Evolutionary conservation across 2,329 filamentous ascomycete genomes (phyloP).

Genomic region (Coniochaeta sp.): DNA sequence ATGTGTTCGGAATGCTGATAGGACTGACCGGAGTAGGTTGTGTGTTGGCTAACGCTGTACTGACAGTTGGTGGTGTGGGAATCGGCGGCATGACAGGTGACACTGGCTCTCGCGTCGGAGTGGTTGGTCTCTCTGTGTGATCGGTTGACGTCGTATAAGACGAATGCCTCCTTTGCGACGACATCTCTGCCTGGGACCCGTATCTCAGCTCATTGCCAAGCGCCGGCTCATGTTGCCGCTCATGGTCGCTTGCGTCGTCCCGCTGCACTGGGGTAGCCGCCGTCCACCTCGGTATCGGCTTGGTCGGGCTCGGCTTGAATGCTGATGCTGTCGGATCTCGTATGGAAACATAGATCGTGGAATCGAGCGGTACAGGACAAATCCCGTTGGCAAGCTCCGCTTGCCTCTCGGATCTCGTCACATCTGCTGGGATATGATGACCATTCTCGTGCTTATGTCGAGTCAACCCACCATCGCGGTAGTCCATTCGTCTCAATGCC

Average conservation of each 20-base stretch:
- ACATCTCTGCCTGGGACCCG: not conserved
- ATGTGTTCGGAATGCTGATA: not conserved
- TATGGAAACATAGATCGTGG: slow-evolving; percentile 40
- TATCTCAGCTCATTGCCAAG: not conserved
- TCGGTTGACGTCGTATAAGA: not conserved
- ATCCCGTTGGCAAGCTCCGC: slow-evolving; percentile 3
- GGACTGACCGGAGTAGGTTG: not conserved
- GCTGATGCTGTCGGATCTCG: slow-evolving; percentile 36
- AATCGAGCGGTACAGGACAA: slow-evolving; percentile 17
- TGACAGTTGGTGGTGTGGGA: not conserved
- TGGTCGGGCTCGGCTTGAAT: slow-evolving; percentile 40
- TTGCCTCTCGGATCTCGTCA: slow-evolving; percentile 5
- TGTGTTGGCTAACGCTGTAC: not conserved
- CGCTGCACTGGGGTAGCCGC: not conserved
- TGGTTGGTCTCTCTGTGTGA: not conserved
- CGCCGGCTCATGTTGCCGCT: slow-evolving; percentile 12
- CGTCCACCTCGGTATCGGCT: slow-evolving; percentile 44
- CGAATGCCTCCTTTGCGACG: not conserved
- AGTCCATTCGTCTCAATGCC: slow-evolving; percentile 34
- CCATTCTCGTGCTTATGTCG: slow-evolving; percentile 32
- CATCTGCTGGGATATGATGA: not conserved
- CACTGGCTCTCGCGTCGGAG: not conserved
- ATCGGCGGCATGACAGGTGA: not conserved
- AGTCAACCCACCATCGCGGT: slow-evolving; percentile 37
- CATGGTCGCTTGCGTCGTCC: not conserved